Base-by-base conservation (phyloP, 164 flowering plant genomes). In the Annona squamosa region DNA sequence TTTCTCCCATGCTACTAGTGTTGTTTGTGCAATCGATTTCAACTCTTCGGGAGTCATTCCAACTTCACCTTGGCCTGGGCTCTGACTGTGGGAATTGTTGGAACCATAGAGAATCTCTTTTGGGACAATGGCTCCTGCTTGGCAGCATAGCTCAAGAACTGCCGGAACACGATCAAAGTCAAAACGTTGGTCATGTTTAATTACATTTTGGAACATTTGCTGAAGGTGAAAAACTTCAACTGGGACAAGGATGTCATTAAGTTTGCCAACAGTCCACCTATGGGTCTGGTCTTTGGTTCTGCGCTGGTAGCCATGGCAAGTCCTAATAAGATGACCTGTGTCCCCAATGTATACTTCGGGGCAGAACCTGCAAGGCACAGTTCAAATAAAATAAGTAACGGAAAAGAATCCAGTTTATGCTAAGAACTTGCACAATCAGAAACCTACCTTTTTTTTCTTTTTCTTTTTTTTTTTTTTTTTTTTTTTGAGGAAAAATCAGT, bases 161-260 rank as follows among this genome's bases (percentile, higher is more conserved):
- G 97, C 97, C 52, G 98, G 92, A 65, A 93, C 73, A 56, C 97
- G 95, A 9, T 90, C 87, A 75, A 77, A 86, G 83, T 95, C 95
- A 71, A 93, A 95, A 77, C 99, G 85, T 63, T 91, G 85, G 6
- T 91, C 69, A 70, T 93, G 98, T 61, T 81, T 81, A 43, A 93
- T 88, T 72, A 85, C 84, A 64, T 78, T 84, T 79, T 88, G 95
- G 72, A 80, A 86, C 91, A 87, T 90, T 41, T 69, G 78, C 1
- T 77, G 73, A 56, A 93, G 80, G 77, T 90, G 98, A 78, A 83
- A 93, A 17, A 93, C 69, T 68, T 95, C 93, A 2, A 91, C 91
- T 5, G 97, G 91, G 68, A 90, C 87, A 46, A 95, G 81, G 66
- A 95, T 76, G 75, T 95, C 97, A 61, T 82, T 85, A 76, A 90